A percentile compares a stretch with the other conserved stretches of the same genome.
Conservation (phyloP, 2,329 filamentous ascomycete species). For the Cercospora sp. region DNA sequence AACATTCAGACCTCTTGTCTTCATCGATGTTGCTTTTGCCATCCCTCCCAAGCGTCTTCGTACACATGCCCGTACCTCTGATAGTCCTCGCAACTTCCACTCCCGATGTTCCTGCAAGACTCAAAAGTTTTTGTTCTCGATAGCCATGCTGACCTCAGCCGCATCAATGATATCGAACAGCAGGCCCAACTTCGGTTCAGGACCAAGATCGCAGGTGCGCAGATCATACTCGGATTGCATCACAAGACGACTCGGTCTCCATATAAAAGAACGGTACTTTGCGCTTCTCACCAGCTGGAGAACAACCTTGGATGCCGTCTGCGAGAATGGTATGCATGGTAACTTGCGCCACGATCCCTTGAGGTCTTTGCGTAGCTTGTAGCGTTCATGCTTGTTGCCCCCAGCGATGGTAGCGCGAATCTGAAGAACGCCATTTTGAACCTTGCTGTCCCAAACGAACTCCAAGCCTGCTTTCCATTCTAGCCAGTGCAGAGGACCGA, state of each 20-base stretch:
- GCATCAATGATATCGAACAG: neutral
- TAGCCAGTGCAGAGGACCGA: neutral
- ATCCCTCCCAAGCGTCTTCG: neutral
- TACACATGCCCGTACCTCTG: neutral
- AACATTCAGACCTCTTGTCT: too few relatives aligned
- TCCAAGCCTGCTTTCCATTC: neutral
- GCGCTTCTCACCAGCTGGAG: neutral
- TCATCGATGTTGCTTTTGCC: neutral
- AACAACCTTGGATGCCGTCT: neutral
- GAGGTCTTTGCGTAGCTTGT: neutral
- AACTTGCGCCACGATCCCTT: neutral
- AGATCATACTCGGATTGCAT: neutral
- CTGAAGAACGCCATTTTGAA: neutral
- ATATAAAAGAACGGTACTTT: neutral
- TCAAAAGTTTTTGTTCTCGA: neutral
- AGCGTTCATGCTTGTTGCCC: neutral
- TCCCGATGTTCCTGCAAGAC: neutral
- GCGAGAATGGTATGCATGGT: neutral
- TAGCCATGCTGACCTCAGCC: neutral
- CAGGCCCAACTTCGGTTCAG: neutral
- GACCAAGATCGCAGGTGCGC: neutral
- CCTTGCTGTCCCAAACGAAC: neutral
- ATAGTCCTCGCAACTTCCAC: neutral
- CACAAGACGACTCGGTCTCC: neutral
- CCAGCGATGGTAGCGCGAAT: neutral